Evolutionary conservation across 2,329 filamentous ascomycete species (phyloP).

Genomic region (Trichoderma guizhouense): DNA sequence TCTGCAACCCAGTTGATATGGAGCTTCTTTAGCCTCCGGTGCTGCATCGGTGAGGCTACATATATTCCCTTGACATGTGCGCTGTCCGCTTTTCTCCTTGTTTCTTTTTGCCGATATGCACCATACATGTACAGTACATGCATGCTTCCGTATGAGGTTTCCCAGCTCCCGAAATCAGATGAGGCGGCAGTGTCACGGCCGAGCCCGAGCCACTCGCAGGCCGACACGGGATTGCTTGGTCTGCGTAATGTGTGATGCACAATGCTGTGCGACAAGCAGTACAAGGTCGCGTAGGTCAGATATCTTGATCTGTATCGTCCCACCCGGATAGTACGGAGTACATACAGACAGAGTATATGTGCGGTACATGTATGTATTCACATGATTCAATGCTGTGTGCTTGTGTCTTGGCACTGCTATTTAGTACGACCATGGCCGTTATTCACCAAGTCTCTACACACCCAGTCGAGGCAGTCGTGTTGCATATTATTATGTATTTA

Average conservation of each 20-base stretch:
- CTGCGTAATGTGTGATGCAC: background rate
- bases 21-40: background rate
- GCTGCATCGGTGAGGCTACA: constrained; percentile 4
- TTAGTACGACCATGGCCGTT: background rate
- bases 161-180: constrained; percentile 8
- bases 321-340: background rate
- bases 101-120: background rate
- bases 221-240: constrained; percentile 14
- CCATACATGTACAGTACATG: background rate
- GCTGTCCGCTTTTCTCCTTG: background rate
- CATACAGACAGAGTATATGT: background rate
- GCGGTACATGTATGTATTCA: background rate
- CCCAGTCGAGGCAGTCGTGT: background rate
- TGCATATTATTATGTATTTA: background rate
- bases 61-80: background rate
- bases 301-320: background rate
- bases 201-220: constrained; percentile 11
- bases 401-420: background rate
- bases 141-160: background rate
- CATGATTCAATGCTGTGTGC: background rate
- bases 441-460: background rate
- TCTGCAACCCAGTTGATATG: background rate
- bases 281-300: background rate
- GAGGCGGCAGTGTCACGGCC: constrained; percentile 11
- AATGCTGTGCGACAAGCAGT: constrained; percentile 2